A percentile compares a stretch with the other conserved stretches of the same genome.
Evolutionary conservation across 2,329 filamentous ascomycete species (phyloP).

Genomic region (Colletotrichum karsti): DNA sequence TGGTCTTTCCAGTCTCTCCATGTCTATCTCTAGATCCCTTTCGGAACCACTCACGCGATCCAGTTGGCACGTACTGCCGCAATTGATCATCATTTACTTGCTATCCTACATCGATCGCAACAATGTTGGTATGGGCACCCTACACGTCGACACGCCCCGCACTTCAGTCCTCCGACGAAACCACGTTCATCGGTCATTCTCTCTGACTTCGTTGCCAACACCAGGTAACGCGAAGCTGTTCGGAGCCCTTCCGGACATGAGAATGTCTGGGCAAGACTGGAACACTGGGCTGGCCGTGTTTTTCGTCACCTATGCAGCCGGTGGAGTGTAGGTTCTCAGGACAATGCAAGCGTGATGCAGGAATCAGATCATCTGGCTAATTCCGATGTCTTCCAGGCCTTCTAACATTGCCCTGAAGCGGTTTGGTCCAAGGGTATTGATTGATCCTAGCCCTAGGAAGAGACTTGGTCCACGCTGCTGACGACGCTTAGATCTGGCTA

Average conservation of each 20-base stretch:
- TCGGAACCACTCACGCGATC: no score
- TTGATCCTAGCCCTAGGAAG: no score
- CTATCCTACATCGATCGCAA: not conserved
- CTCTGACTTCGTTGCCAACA: not conserved
- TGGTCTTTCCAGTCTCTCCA: not conserved
- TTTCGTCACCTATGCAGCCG: not conserved
- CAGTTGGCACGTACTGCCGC: not conserved
- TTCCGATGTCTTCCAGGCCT: no score
- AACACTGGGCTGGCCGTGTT: not conserved
- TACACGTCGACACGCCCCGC: rapidly evolving
- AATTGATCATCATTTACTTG: not conserved
- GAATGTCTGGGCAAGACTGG: not conserved
- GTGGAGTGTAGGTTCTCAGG: not conserved
- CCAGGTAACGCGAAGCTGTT: not conserved
- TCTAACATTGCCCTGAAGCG: not conserved
- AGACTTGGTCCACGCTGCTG: no score
- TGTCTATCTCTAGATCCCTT: no score
- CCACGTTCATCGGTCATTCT: no score
- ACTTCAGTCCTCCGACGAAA: no score
- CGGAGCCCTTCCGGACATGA: not conserved
- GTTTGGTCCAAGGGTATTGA: not conserved
- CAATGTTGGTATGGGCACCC: not conserved
- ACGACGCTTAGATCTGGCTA: no score
- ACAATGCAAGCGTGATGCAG: not conserved
- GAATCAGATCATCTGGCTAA: no score